Evolutionary conservation across 352 stramenopile species (phyloP), one percentile per base, ranked within the genome.

Genomic region (Pythium scleroteichum): DNA sequence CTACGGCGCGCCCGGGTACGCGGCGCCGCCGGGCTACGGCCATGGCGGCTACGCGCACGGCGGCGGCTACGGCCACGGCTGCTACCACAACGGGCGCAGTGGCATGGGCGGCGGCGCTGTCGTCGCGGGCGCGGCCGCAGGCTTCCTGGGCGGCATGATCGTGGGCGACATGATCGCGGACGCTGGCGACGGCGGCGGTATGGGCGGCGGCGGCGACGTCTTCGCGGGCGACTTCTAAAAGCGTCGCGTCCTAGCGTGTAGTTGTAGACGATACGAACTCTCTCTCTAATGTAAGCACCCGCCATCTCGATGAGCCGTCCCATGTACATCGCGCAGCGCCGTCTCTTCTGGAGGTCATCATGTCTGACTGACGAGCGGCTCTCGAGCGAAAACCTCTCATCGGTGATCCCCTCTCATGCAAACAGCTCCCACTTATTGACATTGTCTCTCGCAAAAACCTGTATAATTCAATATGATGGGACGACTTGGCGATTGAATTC

Each of bases 211-310:
- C 26, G 60, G 51, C 19, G 58, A 53, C 39, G 61, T 54, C 35
- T 68, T 68, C 40, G 53, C 53, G 12, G 61, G 59, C 27, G 59
- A 67, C 59, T 67, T 67, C 46, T 67, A 62, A 35, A 5, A 5
- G 29, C 29, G 5, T 5, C 29, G 29, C 29, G n/a, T n/a, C n/a
- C n/a, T n/a, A n/a, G n/a, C n/a, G n/a, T 35, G 29, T 35, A 35
- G 29, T 35, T 10, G 29, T 35, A 35, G 29, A 35, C 29, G 29
- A 35, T 35, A 35, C 29, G 29, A 35, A 10, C 29, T 10, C 29
- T 10, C 29, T 35, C 29, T 10, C 29, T 35, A 35, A 35, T 35
- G 29, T 35, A 35, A 35, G 29, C 29, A 35, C 29, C 10, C 29
- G 5, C 29, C 29, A 35, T 35, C n/a, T n/a, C n/a, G n/a, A n/a